Evolutionary conservation across 139 green algal species (phyloP), one percentile per base, ranked within the genome.

Genomic region (Coelastrella sp.): DNA sequence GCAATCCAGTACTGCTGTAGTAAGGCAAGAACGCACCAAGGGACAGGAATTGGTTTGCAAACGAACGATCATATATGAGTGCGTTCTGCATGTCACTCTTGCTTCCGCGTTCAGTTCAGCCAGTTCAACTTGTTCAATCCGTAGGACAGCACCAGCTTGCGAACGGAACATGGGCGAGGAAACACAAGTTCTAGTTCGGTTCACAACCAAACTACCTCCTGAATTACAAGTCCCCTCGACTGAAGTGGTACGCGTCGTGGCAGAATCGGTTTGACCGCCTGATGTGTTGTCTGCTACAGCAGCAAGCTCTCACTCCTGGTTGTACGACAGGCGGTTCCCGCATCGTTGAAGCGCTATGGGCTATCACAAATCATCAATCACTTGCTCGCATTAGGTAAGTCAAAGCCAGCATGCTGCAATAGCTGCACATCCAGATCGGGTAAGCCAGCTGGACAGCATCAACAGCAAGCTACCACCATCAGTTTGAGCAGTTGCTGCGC

Each of bases 301-400:
- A n/a, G n/a, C n/a, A n/a, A n/a, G n/a, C n/a, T n/a, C 17, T 27
- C 27, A 13, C 60, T 25, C 79, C 17, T 64, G n/a, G 57, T 62
- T 11, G 6, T 38, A 9, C 50, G 68, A 35, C 62, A 98, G 95
- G 92, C 95, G 13, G 94, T 99, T 2, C 97, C 97, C 0, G 89
- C 91, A 3, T 93, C 89, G 32, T 79, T 99, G 13, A 97, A 96
- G 48, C 95, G 97, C 25, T 96, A 97, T 87, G 97, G 97, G 0
- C 89, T 99, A 11, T 98, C 95, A 1, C 96, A 99, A 87, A 92
- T 99, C 57, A 93, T 99, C 90, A 99, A 99, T 85, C 94, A 96
- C 87, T 84, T 99, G 15, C 91, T 99, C 1, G 93, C 81, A 3
- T 85, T 96, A 9, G 94, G 95, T 97, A 43, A 89, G 92, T 53